These are phyloP conservation scores for Aspergillus funiculosus DNA, from an alignment of 495 filamentous ascomycete genomes.

Conservation along the genomic window DNA sequence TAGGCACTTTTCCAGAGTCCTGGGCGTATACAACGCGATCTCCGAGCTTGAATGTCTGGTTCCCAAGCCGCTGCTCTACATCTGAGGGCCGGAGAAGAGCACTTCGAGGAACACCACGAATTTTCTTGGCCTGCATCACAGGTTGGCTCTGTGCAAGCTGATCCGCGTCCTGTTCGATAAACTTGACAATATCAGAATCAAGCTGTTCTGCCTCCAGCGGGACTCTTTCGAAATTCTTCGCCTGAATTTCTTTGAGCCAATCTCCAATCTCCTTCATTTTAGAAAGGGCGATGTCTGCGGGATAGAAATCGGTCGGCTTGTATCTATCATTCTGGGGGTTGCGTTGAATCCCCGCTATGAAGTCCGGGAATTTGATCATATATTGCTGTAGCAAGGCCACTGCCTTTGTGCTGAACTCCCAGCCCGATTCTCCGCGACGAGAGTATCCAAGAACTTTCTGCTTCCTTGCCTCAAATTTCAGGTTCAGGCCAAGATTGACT, in stretches of 20 bases:
- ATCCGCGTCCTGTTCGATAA: slow-evolving; percentile 75
- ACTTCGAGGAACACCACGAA: slow-evolving; percentile 72
- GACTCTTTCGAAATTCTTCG: slow-evolving; percentile 85
- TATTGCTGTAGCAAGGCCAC: slow-evolving; percentile 75
- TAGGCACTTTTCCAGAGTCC: slow-evolving; percentile 89
- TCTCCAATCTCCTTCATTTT: slow-evolving; percentile 76
- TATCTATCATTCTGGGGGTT: slow-evolving; percentile 69
- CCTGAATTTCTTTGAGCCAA: slow-evolving; percentile 87
- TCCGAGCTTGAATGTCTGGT: slow-evolving; percentile 78
- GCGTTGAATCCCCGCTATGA: slow-evolving; percentile 77
- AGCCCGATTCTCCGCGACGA: slow-evolving; percentile 72
- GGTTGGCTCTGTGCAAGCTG: slow-evolving; percentile 44
- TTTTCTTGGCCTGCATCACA: slow-evolving; percentile 50
- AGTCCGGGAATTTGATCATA: slow-evolving; percentile 90
- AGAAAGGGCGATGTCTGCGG: slow-evolving; percentile 54
- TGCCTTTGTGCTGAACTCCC: slow-evolving; percentile 91
- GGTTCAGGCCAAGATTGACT: slow-evolving; percentile 86
- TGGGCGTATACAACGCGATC: slow-evolving; percentile 91
- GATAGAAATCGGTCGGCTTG: slow-evolving; percentile 81
- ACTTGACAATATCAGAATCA: slow-evolving; percentile 79
- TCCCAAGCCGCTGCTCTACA: slow-evolving; percentile 81
- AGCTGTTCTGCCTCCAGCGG: slow-evolving; percentile 93
- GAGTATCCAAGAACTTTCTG: slow-evolving; percentile 96
- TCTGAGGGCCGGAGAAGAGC: slow-evolving; percentile 87
- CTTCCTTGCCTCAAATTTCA: slow-evolving; percentile 94